Percentiles rank a stretch among this genome's conserved stretches.
phyloP scores from a whole-genome alignment of 495 filamentous ascomycete species.

The Xylaria palmicola region DNA sequence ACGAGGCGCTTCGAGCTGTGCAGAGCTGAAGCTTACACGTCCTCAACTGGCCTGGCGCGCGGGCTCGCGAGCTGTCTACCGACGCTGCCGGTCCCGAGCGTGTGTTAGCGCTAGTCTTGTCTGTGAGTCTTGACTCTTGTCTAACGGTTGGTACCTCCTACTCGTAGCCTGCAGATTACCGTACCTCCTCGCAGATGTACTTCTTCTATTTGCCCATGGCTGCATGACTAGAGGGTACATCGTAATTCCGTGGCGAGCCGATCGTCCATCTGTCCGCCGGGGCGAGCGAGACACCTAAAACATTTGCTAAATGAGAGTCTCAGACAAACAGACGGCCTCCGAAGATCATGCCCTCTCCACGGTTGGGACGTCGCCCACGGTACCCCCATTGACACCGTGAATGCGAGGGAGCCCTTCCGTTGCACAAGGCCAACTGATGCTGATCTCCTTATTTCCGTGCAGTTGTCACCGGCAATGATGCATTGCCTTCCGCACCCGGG shows the following conservation, averaged over 20 bases:
- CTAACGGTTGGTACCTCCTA: no score
- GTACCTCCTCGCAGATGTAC: no score
- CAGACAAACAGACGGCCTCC: not conserved
- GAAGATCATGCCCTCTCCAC: constrained; percentile 15
- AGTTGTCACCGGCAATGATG: not conserved
- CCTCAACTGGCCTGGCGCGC: not conserved
- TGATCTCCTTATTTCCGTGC: not conserved
- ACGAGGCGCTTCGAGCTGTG: constrained; percentile 6
- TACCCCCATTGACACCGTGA: no score
- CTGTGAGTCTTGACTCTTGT: no score
- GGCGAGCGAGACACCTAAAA: not conserved
- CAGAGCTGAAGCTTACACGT: constrained; percentile 7
- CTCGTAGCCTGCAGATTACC: no score
- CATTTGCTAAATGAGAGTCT: not conserved
- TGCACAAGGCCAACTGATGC: not conserved
- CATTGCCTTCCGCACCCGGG: not conserved
- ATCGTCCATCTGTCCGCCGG: not conserved
- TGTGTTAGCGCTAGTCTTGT: constrained; percentile 12
- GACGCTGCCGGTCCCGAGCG: constrained; percentile 12
- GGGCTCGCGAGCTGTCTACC: not conserved
- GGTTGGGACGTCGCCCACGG: not conserved
- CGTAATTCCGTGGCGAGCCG: not conserved
- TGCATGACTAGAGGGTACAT: no score
- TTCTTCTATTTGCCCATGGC: no score
- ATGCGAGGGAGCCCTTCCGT: not conserved